phyloP scores from a whole-genome alignment of 1,284 basidiomycete genomes.

The Athelia sp. region DNA sequence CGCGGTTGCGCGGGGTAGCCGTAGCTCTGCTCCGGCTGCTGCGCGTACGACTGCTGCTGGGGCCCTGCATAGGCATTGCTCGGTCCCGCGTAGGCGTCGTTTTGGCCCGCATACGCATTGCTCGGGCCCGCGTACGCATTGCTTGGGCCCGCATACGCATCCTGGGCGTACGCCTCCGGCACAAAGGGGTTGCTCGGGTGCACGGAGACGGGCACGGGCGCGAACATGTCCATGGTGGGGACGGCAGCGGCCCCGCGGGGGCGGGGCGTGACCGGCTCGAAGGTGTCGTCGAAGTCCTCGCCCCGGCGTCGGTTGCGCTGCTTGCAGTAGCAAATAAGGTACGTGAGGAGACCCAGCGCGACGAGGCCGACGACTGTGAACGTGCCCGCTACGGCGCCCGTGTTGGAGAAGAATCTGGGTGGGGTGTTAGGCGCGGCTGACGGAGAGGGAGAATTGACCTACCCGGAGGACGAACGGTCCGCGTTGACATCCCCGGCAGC shows the following conservation, averaged over 20 bases:
- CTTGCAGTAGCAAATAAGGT: conserved; percentile 26
- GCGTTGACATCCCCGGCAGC: no score
- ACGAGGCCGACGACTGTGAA: conserved; percentile 68
- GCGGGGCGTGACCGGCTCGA: not conserved
- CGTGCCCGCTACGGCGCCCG: conserved; percentile 61
- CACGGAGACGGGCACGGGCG: no score
- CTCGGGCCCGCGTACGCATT: no score
- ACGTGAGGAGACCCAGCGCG: conserved; percentile 43
- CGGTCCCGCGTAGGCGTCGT: no score
- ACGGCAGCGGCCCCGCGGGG: no score
- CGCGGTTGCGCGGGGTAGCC: no score
- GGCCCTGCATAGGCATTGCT: no score
- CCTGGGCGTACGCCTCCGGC: not conserved
- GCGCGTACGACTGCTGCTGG: no score
- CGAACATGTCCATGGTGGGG: no score
- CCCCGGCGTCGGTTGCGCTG: not conserved
- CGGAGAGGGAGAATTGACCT: not conserved
- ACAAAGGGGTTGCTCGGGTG: not conserved
- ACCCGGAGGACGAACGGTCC: not conserved
- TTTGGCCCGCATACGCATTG: no score
- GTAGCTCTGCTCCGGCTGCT: no score
- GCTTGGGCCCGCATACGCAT: not conserved
- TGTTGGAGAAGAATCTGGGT: conserved; percentile 65
- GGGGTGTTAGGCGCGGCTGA: conserved; percentile 1
- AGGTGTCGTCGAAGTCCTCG: not conserved